Base-by-base conservation (phyloP, 2,329 filamentous ascomycete species). In the Trichoderma afroharzianum region DNA sequence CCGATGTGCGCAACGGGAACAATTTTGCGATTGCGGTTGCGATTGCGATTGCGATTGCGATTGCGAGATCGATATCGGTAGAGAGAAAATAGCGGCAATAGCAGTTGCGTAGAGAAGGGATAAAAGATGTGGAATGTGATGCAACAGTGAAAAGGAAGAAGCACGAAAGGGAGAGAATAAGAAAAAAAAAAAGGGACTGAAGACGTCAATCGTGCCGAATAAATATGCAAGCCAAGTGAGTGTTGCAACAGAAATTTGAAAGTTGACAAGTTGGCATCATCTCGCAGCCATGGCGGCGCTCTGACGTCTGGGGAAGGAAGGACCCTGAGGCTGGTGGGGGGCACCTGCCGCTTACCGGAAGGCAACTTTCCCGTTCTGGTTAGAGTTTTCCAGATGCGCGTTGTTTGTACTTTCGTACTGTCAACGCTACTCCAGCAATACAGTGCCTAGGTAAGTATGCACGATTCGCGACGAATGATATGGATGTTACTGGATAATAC, bases 231-330 rank as follows among this genome's bases (percentile, higher is more conserved):
- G 55, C 55, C 59, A 18, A 62, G 55, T 39, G 64, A 67, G 63
- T 11, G 59, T 63, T 57, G 55, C 24, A 30, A 28, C 36, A 18
- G 53, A 61, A 58, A 26, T 50, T 53, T 53, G 57, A 72, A 69
- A 59, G 57, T 61, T 72, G 71, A 72, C 71, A 72, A 69, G 61
- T 69, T 68, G 64, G 71, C 71, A 59, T 72, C 71, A 72, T 72
- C 71, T 68, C 28, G 33, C 50, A 59, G 61, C 71, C 71, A 39
- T 36, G 58, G 53, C 43, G 32, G 63, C 67, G 55, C 68, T 71
- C 32, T 68, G 57, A 71, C 70, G 58, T 71, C 62, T 68, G 70
- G 63, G 70, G 70, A 71, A 71, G 70, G 70, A 71, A 68, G 70
- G 70, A 71, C 70, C 70, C 70, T 71, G 70, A 68, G 57, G 26